These are phyloP conservation scores for Kondoa malvinella DNA, from an alignment of 768 basidiomycete species.

Conservation along the genomic window DNA sequence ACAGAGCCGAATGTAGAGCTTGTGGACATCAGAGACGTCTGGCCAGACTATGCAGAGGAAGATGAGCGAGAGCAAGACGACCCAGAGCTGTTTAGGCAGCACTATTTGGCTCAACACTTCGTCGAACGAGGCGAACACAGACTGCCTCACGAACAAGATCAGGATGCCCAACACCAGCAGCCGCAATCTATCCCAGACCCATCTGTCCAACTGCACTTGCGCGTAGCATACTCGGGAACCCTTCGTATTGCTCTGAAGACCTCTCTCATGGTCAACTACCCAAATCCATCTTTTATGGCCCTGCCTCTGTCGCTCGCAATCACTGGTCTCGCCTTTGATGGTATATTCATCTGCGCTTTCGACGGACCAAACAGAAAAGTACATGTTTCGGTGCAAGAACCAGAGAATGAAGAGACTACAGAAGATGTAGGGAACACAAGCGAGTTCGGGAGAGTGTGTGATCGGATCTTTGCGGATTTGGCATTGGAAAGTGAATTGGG, in stretches of 20 bases:
- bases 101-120: not conserved
- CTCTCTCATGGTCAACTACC: slow-evolving; percentile 89
- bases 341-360: slow-evolving; percentile 79
- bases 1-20: slow-evolving; percentile 69
- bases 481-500: slow-evolving; percentile 94
- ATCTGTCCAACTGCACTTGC: slow-evolving; percentile 75
- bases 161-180: not conserved
- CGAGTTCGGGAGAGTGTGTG: slow-evolving; percentile 36
- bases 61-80: slow-evolving; percentile 39
- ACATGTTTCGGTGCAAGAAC: slow-evolving; percentile 58
- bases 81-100: not conserved
- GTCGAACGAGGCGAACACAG: not conserved
- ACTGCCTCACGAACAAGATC: too few relatives aligned
- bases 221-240: slow-evolving; percentile 54
- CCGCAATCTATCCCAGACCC: not conserved
- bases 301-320: slow-evolving; percentile 87
- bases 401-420: not conserved
- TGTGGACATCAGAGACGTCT: slow-evolving; percentile 80
- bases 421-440: not conserved
- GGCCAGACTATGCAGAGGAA: slow-evolving; percentile 71
- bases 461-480: slow-evolving; percentile 65
- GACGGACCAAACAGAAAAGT: slow-evolving; percentile 64
- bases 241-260: slow-evolving; percentile 77
- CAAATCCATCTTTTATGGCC: slow-evolving; percentile 88
- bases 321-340: slow-evolving; percentile 67